Conservation (phyloP, 768 basidiomycete genomes). For the Panaeolus papilionaceus region DNA sequence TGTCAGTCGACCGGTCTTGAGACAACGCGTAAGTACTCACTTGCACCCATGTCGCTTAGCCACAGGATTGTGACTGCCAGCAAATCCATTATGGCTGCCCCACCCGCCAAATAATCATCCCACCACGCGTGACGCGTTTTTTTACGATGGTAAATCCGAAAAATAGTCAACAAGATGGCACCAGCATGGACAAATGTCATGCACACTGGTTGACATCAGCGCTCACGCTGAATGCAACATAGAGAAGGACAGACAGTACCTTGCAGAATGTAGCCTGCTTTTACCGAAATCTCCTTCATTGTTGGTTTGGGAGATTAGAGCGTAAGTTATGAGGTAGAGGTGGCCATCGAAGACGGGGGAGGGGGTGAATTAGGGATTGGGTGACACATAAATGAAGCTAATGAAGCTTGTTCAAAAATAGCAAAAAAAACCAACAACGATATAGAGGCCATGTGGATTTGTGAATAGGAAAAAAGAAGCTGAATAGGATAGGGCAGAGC, state of each 20-base stretch:
- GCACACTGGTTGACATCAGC: neutral
- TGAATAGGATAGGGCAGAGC: neutral
- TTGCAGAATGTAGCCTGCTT: neutral
- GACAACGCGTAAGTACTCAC: neutral
- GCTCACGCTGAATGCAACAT: neutral
- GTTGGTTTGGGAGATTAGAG: neutral
- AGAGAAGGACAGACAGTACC: neutral
- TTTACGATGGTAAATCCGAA: constrained; percentile 25
- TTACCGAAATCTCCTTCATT: neutral
- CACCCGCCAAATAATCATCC: constrained; percentile 28
- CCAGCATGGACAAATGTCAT: constrained; percentile 23
- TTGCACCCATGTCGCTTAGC: constrained; percentile 20
- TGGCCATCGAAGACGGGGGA: neutral
- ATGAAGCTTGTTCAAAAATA: constrained; percentile 9
- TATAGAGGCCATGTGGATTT: constrained; percentile 4
- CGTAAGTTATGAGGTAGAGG: neutral
- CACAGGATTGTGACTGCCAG: constrained; percentile 25
- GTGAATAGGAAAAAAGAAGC: constrained; percentile 7
- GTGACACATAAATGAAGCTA: constrained; percentile 3
- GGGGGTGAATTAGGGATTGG: neutral
- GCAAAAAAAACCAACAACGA: neutral
- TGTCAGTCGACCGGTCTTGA: neutral
- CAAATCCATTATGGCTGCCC: constrained; percentile 25
- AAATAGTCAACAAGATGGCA: constrained; percentile 26
- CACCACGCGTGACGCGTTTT: constrained; percentile 29